Conservation (phyloP, 331 rosid species). For the Malus hybrid region DNA sequence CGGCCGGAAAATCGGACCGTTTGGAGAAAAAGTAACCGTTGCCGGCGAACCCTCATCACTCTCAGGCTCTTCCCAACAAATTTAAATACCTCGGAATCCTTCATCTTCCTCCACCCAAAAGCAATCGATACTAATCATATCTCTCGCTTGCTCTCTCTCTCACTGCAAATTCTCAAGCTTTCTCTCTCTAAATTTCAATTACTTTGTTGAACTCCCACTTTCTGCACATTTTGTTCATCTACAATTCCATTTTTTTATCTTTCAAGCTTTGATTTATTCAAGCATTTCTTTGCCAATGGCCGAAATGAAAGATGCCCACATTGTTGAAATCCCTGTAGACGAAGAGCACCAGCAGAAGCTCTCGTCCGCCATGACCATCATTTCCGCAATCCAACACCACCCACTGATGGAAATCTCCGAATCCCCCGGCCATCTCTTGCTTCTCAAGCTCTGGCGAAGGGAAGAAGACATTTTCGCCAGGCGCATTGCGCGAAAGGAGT, state of each 20-base stretch:
- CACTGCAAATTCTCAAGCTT: background rate
- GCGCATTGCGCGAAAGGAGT: constrained; percentile 39
- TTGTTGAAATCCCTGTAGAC: constrained; percentile 72
- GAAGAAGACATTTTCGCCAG: constrained; percentile 58
- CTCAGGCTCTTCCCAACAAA: constrained; percentile 12
- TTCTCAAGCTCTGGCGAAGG: constrained; percentile 84
- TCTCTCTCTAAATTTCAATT: background rate
- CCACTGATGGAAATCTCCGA: constrained; percentile 68
- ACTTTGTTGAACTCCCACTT: background rate
- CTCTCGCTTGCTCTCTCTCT: background rate
- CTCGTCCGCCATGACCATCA: constrained; percentile 16
- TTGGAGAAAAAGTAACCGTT: constrained; percentile 25
- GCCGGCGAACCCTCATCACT: background rate
- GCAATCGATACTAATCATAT: background rate
- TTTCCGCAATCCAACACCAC: constrained; percentile 67
- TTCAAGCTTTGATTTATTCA: background rate
- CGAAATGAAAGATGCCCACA: constrained; percentile 41
- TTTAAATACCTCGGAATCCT: background rate
- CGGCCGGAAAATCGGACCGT: constrained; percentile 22
- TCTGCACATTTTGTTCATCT: background rate
- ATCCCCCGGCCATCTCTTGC: constrained; percentile 77
- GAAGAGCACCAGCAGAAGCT: constrained; percentile 46
- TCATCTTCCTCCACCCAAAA: background rate
- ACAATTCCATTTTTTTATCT: background rate
- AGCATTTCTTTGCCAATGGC: constrained; percentile 36